phyloP scores from a whole-genome alignment of 495 filamentous ascomycete genomes.

The Penicillium samsonianum region DNA sequence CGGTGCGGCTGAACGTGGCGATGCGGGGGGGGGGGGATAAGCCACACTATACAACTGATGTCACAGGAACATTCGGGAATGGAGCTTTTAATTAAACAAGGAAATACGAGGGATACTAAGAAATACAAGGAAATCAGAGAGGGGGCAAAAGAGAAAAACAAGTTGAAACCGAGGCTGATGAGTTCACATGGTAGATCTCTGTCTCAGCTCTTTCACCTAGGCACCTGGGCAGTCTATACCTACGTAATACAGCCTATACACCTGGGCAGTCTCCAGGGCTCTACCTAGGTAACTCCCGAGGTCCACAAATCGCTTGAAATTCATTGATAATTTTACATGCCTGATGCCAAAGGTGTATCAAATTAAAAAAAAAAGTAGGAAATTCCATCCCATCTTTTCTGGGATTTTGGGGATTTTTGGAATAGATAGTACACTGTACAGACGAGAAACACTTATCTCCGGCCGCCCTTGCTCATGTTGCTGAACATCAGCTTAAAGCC shows the following conservation, averaged over 20 bases:
- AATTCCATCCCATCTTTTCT: slow-evolving; percentile 23
- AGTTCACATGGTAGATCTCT: slow-evolving; percentile 14
- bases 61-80: neutral
- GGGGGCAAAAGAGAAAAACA: slow-evolving; percentile 12
- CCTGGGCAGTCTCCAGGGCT: no score
- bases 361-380: slow-evolving; percentile 21
- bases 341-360: slow-evolving; percentile 32
- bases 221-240: no score
- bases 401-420: neutral
- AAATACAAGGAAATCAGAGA: neutral
- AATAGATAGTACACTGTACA: slow-evolving; percentile 33
- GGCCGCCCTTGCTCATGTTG: slow-evolving; percentile 50
- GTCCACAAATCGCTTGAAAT: neutral
- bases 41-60: slow-evolving; percentile 9
- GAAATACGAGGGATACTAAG: neutral
- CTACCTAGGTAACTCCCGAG: neutral
- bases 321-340: slow-evolving; percentile 24
- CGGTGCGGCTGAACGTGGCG: slow-evolving; percentile 32
- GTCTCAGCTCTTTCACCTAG: neutral
- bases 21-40: slow-evolving; percentile 11
- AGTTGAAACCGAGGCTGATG: slow-evolving; percentile 24
- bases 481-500: slow-evolving; percentile 69
- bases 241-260: no score
- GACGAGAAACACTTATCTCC: slow-evolving; percentile 21
- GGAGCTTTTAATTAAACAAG: neutral